Evolutionary conservation across 352 stramenopile genomes (phyloP).

Genomic region (Elongisporangium prolatum): DNA sequence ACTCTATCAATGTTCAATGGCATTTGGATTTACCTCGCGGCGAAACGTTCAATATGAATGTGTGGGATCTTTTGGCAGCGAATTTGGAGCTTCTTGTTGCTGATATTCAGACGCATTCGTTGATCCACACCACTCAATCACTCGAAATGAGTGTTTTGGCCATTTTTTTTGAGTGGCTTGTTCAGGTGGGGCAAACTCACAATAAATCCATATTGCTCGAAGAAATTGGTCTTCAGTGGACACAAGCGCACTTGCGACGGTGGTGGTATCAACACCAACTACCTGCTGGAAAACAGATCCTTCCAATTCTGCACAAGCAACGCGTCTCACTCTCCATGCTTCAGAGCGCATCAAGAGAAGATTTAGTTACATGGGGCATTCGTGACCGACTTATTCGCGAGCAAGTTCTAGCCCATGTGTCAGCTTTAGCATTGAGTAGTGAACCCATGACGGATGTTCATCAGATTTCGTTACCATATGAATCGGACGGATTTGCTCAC

Average conservation of each 20-base stretch:
- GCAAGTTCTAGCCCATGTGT: constrained; percentile 36
- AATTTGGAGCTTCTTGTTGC: constrained; percentile 33
- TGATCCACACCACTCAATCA: constrained; percentile 6
- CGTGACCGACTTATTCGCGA: constrained; percentile 46
- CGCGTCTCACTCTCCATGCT: constrained; percentile 40
- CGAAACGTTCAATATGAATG: constrained; percentile 1
- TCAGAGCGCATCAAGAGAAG: constrained; percentile 54
- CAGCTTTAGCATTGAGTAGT: constrained; percentile 1
- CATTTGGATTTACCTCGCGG: constrained; percentile 9
- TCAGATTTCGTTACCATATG: constrained; percentile 9
- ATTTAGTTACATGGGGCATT: constrained; percentile 66
- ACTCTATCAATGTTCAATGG: constrained; percentile 42
- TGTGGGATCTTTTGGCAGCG: constrained; percentile 52
- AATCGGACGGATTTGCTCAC: constrained; percentile 42
- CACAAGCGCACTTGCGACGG: constrained; percentile 40
- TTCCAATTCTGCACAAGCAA: constrained; percentile 31
- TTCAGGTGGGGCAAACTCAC: constrained; percentile 30
- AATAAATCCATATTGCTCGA: constrained; percentile 18
- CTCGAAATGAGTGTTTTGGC: background rate
- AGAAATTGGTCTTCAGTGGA: constrained; percentile 41
- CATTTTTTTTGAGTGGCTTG: constrained; percentile 43
- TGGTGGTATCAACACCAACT: constrained; percentile 47
- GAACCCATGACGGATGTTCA: constrained; percentile 1
- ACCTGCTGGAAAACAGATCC: constrained; percentile 30
- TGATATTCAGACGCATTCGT: constrained; percentile 26